Conservation (phyloP, 176 grass and related monocot species). For the Musa schizocarpa region DNA sequence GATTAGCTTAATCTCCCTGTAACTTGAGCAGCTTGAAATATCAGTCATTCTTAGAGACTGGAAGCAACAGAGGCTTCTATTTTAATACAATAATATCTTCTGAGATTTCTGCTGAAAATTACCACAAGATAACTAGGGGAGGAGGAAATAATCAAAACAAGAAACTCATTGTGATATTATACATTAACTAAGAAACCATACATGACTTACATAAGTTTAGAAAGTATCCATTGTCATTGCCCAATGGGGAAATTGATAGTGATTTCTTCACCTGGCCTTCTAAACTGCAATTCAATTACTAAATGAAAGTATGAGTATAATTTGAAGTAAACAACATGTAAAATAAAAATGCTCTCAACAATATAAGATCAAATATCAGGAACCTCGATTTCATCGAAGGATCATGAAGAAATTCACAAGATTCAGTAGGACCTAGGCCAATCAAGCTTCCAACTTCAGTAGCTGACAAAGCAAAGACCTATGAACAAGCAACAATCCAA, state of each 20-base stretch:
- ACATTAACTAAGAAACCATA: not conserved
- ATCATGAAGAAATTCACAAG: slow-evolving; percentile 95
- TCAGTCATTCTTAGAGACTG: too few relatives aligned
- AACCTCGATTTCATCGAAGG: slow-evolving; percentile 99
- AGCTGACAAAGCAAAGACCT: slow-evolving; percentile 82
- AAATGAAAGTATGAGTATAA: slow-evolving; percentile 14
- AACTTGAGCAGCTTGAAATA: too few relatives aligned
- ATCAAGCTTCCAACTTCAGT: slow-evolving; percentile 90
- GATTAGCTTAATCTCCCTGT: too few relatives aligned
- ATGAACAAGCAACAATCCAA: slow-evolving; percentile 1
- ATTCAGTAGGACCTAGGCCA: slow-evolving; percentile 76
- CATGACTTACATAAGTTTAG: slow-evolving; percentile 63
- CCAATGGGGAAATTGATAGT: slow-evolving; percentile 47
- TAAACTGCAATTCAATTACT: slow-evolving; percentile 17
- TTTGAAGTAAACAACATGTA: not conserved
- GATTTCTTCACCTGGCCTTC: slow-evolving; percentile 88
- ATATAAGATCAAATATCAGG: slow-evolving; percentile 4
- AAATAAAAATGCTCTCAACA: not conserved
- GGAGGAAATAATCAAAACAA: not conserved
- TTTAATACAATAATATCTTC: not conserved
- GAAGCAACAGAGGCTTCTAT: not conserved
- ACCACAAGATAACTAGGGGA: not conserved
- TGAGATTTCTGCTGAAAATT: not conserved
- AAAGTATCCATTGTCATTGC: slow-evolving; percentile 64
- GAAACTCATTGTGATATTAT: not conserved